These are phyloP conservation scores for Entonaema liquescens DNA, from an alignment of 495 filamentous ascomycete genomes.

Conservation along the genomic window DNA sequence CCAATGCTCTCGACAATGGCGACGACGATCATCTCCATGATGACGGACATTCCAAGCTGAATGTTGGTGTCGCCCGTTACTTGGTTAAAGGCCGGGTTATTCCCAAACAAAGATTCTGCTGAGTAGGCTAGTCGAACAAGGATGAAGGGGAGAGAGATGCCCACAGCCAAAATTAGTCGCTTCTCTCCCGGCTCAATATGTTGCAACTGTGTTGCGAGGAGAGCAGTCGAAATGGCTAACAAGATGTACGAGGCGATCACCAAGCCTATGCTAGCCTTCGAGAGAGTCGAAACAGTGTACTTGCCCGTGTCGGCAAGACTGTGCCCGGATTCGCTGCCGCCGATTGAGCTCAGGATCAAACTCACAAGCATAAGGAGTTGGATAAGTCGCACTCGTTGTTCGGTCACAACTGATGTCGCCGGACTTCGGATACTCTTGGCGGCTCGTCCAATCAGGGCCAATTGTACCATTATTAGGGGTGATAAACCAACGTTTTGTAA, in stretches of 20 bases:
- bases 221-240: constrained; percentile 33
- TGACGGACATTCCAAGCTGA: constrained; percentile 47
- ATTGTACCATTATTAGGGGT: constrained; percentile 43
- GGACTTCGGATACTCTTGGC: constrained; percentile 35
- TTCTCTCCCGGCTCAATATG: constrained; percentile 46
- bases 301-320: constrained; percentile 13
- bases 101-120: constrained; percentile 38
- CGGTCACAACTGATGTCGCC: constrained; percentile 31
- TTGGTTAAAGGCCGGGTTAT: constrained; percentile 41
- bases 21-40: constrained; percentile 52
- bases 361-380: constrained; percentile 42
- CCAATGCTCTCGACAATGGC: constrained; percentile 46
- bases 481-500: constrained; percentile 49
- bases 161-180: constrained; percentile 46
- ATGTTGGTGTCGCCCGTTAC: constrained; percentile 39
- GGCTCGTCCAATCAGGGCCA: constrained; percentile 45
- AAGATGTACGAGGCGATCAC: constrained; percentile 45
- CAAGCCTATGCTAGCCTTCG: constrained; percentile 41
- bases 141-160: constrained; percentile 48
- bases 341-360: constrained; percentile 47
- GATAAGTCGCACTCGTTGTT: constrained; percentile 33
- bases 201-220: constrained; percentile 36
- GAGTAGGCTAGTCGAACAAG: constrained; percentile 51
- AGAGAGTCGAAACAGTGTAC: constrained; percentile 39
- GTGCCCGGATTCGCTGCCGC: constrained; percentile 35